Conservation (phyloP, 2,329 filamentous ascomycete genomes). For the Scedosporium aurantiacum region DNA sequence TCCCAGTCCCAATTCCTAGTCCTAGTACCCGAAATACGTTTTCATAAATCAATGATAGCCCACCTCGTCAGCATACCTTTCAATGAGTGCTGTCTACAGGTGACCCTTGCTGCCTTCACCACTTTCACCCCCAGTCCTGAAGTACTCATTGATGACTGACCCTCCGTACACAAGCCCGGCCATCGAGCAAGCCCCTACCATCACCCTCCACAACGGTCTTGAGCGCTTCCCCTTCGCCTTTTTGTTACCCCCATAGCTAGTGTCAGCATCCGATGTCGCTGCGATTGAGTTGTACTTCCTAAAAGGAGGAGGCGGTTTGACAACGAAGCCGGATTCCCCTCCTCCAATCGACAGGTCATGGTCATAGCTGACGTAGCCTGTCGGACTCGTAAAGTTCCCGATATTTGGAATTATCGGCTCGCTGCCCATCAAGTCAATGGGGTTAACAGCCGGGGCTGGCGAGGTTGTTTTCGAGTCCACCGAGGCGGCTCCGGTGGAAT, state of each 20-base stretch:
- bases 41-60: background rate
- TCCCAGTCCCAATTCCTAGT: background rate
- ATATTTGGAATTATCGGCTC: conserved; percentile 29
- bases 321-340: conserved; percentile 16
- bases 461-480: background rate
- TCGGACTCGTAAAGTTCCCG: conserved; percentile 52
- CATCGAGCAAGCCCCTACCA: conserved; percentile 42
- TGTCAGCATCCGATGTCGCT: conserved; percentile 33
- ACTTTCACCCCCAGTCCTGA: conserved; percentile 35
- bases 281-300: conserved; percentile 24
- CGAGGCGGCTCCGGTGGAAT: conserved; percentile 6
- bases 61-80: background rate
- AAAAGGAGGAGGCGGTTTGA: conserved; percentile 25
- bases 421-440: conserved; percentile 45
- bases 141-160: conserved; percentile 47
- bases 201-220: conserved; percentile 33
- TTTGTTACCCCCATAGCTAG: conserved; percentile 32
- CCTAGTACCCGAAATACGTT: background rate
- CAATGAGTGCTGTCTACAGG: background rate
- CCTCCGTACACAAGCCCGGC: conserved; percentile 46
- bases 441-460: conserved; percentile 32
- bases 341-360: conserved; percentile 17
- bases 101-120: conserved; percentile 21
- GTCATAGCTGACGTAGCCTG: conserved; percentile 55
- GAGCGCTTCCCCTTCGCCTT: conserved; percentile 22